These are phyloP conservation scores for Turritis glabra DNA, from an alignment of 345 rosid species.

Conservation along the genomic window DNA sequence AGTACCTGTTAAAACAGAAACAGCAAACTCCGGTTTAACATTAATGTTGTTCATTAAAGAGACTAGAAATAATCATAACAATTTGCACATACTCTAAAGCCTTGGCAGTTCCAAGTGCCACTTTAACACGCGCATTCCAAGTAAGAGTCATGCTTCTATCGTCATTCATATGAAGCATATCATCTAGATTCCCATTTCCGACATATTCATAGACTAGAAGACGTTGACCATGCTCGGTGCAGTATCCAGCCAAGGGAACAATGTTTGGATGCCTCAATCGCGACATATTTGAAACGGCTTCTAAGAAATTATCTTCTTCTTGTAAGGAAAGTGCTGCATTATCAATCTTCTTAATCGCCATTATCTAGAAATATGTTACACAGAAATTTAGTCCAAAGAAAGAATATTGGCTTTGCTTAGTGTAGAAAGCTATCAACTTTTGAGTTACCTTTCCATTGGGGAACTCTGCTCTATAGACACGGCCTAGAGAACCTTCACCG, in stretches of 20 bases:
- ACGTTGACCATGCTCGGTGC: slow-evolving; percentile 95
- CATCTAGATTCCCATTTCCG: slow-evolving; percentile 79
- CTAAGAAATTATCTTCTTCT: slow-evolving; percentile 91
- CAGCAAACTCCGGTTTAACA: neutral
- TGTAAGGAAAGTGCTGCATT: slow-evolving; percentile 83
- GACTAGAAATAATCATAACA: neutral
- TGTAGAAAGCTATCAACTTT: neutral
- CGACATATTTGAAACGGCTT: slow-evolving; percentile 93
- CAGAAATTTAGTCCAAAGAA: neutral
- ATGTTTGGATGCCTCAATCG: slow-evolving; percentile 92
- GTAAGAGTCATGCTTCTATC: slow-evolving; percentile 64
- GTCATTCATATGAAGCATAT: slow-evolving; percentile 77
- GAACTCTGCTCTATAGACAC: slow-evolving; percentile 92
- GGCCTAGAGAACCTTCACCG: slow-evolving; percentile 98
- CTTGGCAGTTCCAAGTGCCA: slow-evolving; percentile 96
- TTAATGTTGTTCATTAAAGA: neutral
- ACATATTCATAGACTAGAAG: slow-evolving; percentile 86
- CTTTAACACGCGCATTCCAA: slow-evolving; percentile 98
- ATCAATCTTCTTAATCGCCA: slow-evolving; percentile 96
- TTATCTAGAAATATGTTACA: slow-evolving; percentile 47
- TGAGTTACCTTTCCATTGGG: slow-evolving; percentile 77
- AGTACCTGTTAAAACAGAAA: slow-evolving; percentile 54
- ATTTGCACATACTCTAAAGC: slow-evolving; percentile 85
- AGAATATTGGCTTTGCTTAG: neutral
- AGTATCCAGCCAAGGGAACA: slow-evolving; percentile 80